phyloP scores from a whole-genome alignment of 139 green algal species.

The Pedinophyceae sp. region DNA sequence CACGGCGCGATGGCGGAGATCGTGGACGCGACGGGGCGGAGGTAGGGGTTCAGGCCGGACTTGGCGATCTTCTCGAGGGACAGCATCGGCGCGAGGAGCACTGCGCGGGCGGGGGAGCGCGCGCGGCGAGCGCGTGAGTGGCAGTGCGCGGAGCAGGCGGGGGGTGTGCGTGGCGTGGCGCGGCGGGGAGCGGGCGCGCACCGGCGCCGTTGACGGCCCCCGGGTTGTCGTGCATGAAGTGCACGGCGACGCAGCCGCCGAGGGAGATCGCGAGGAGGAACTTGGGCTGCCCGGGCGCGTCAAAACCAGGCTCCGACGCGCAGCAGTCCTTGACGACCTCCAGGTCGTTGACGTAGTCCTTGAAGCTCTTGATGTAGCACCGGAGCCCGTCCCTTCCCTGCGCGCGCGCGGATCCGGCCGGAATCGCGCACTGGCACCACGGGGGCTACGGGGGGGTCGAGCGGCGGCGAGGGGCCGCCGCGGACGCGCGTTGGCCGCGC shows the following conservation, averaged over 20 bases:
- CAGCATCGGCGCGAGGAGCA: conserved; percentile 52
- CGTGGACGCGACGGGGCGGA: conserved; percentile 20
- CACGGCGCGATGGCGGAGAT: conserved; percentile 24
- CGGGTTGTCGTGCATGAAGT: no score
- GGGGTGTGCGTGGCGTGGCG: no score
- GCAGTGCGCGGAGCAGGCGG: neutral
- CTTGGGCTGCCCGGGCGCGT: conserved; percentile 18
- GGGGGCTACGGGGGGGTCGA: no score
- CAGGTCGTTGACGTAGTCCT: conserved; percentile 44
- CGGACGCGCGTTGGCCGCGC: no score
- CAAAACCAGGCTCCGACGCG: neutral
- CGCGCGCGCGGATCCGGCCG: neutral
- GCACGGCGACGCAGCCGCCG: conserved; percentile 45
- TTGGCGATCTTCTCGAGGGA: conserved; percentile 35
- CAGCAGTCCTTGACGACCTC: neutral
- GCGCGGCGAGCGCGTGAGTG: neutral
- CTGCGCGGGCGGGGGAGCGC: no score
- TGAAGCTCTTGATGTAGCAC: conserved; percentile 33
- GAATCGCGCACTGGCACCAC: no score
- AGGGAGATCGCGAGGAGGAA: conserved; percentile 42
- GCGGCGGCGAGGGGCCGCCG: no score
- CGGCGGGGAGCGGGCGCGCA: no score
- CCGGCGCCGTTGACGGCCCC: no score
- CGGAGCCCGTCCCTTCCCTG: conserved; percentile 24
- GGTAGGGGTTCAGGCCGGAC: conserved; percentile 38